Evolutionary conservation across 2,329 filamentous ascomycete species (phyloP), one percentile per base, ranked within the genome.

Genomic region (Scedosporium boydii): DNA sequence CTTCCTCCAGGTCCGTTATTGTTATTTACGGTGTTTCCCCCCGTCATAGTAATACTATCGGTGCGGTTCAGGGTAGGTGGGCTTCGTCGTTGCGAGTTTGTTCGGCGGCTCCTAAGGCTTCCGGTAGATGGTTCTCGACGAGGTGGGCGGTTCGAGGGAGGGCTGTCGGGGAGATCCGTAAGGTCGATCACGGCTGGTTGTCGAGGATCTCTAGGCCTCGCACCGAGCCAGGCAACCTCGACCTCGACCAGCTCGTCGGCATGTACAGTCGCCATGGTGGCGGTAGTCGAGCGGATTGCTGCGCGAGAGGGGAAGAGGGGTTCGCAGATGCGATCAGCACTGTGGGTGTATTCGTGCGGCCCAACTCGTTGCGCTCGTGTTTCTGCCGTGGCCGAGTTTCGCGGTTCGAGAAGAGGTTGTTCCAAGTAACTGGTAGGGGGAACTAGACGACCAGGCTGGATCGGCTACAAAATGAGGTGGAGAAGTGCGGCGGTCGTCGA

Each of bases 81-180:
- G 34, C 76, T 76, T 59, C 69, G 70, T 16, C 73, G 70, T 60
- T 75, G 74, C 3, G 77, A 76, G 63, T 71, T 72, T 18, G 77
- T 79, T 18, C 78, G 70, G 34, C 78, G 51, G 27, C n/a, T 10
- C 6, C 46, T 72, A 2, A 76, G 75, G 61, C 80, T 77, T 55
- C 72, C 69, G 12, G 27, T 62, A 6, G 61, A 60, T 27, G 46
- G 26, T 48, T 58, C 21, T 56, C 46, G 44, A 3, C 53, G 21
- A 16, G 26, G 59, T 27, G 59, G 44, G 27, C 53, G 14, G 29
- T 29, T 38, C 1, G 41, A 9, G 7, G 58, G 62, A 5, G 79
- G 78, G 18, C 78, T 81, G 67, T 82, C 80, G 0, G 79, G 78
- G 65, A 82, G 80, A 9, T 73, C 74, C 0, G 80, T 82, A 58